Conservation (phyloP, 2,329 filamentous ascomycete species). For the Coniochaeta ligniaria region DNA sequence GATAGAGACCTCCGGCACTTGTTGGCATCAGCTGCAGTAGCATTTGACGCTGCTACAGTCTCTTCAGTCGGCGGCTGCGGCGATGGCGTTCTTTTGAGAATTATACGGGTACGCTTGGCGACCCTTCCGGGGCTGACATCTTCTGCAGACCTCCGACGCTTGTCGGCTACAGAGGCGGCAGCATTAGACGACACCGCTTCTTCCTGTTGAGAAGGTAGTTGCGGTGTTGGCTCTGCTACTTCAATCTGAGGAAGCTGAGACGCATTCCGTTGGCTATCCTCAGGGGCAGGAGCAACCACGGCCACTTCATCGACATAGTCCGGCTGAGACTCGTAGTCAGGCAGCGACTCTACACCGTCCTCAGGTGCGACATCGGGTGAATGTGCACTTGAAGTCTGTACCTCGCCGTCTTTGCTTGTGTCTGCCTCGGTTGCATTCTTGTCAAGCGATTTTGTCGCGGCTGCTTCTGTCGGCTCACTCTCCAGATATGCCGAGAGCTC, state of each 20-base stretch:
- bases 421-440: no score
- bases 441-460: background rate
- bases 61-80: background rate
- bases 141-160: background rate
- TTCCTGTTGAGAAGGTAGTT: background rate
- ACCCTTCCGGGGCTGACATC: background rate
- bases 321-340: background rate
- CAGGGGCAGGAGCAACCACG: background rate
- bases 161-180: background rate
- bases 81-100: background rate
- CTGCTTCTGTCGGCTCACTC: background rate
- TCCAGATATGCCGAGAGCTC: background rate
- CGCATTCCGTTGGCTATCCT: background rate
- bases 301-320: background rate
- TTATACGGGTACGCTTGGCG: background rate
- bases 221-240: background rate
- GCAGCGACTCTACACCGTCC: background rate
- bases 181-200: background rate
- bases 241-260: background rate
- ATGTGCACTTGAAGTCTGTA: no score
- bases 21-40: background rate
- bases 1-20: background rate
- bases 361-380: no score
- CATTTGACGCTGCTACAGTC: background rate
- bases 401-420: no score